Conservation (phyloP, 1,284 basidiomycete species). For the Inonotus obliquus region DNA sequence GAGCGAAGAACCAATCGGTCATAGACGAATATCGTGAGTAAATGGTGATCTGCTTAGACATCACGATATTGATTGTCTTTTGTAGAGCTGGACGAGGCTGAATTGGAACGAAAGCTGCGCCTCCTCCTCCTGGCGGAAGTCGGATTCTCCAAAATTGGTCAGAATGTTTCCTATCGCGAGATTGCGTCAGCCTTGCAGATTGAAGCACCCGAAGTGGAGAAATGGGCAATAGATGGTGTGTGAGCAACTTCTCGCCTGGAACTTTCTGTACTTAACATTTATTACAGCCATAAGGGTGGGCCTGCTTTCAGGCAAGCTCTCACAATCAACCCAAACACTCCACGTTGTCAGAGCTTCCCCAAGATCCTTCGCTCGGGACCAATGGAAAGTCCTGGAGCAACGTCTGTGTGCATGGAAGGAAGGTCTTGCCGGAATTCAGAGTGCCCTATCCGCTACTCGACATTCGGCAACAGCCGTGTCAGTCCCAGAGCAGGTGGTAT, state of each 20-base stretch:
- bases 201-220: conserved; percentile 70
- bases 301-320: conserved; percentile 80
- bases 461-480: conserved; percentile 36
- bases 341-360: conserved; percentile 76
- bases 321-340: conserved; percentile 75
- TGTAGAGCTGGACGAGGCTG: conserved; percentile 46
- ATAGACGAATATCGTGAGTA: conserved; percentile 60
- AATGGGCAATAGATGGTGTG: conserved; percentile 89
- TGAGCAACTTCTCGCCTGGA: not conserved
- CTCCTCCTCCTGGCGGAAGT: conserved; percentile 78
- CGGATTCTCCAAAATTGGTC: conserved; percentile 71
- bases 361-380: conserved; percentile 70
- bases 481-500: conserved; percentile 15
- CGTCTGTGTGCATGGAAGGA: conserved; percentile 79
- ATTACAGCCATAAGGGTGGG: conserved; percentile 76
- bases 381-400: conserved; percentile 83
- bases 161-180: conserved; percentile 70
- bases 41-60: not conserved
- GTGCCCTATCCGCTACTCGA: conserved; percentile 59
- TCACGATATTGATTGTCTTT: not conserved
- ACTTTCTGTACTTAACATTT: conserved; percentile 9
- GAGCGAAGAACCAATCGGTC: conserved; percentile 42
- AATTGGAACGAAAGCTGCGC: conserved; percentile 78
- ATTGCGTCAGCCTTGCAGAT: conserved; percentile 71
- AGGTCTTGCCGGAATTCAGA: conserved; percentile 61